Conservation (phyloP, 306 rosid species). For the Aeschynomene evenia region DNA sequence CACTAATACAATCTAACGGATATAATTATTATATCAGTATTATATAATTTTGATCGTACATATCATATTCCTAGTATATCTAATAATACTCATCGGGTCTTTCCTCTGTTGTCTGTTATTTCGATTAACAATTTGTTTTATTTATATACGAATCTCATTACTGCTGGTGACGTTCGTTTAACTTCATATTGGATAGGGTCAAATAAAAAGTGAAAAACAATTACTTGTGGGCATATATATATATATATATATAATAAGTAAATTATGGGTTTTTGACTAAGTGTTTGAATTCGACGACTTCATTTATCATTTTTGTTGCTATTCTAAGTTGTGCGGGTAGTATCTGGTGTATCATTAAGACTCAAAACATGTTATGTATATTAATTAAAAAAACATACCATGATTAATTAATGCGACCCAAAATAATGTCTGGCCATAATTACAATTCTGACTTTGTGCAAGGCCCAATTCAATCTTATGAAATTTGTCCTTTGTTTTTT, state of each 20-base stretch:
- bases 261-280: constrained; percentile 1
- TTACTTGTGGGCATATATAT: neutral
- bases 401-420: neutral
- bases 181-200: neutral
- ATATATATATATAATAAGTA: neutral
- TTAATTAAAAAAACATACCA: too few species aligned
- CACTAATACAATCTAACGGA: too few species aligned
- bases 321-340: neutral
- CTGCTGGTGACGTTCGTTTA: neutral
- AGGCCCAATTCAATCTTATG: too few species aligned
- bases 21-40: too few species aligned
- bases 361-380: neutral
- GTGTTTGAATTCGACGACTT: constrained; percentile 10
- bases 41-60: too few species aligned
- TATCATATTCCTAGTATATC: too few species aligned
- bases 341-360: neutral
- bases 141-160: neutral
- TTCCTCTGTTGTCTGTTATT: constrained; percentile 14
- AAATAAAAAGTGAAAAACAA: neutral
- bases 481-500: too few species aligned
- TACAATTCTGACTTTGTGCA: neutral
- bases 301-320: neutral
- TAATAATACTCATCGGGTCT: neutral
- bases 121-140: neutral
- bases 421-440: neutral